Base-by-base conservation (phyloP, 2,329 filamentous ascomycete genomes). In the Diaporthe destruens region DNA sequence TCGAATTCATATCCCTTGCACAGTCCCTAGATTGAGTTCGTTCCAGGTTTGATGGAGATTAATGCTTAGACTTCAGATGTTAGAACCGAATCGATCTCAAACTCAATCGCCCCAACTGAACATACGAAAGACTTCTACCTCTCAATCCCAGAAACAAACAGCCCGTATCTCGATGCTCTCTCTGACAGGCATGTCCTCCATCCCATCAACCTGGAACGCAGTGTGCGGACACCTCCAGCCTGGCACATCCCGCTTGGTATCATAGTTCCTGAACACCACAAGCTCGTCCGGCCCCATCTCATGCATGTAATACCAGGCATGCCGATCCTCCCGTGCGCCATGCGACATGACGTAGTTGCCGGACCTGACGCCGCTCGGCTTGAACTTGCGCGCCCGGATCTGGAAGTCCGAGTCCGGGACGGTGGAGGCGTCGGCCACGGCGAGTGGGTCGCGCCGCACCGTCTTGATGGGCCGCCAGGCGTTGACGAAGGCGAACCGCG, bases 251-350 rank as follows among this genome's bases (percentile, higher is more conserved):
- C 47, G 53, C 86, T 84, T 29, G 18, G 74, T 87, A 78, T 91
- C 90, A 77, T 87, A 91, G 76, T 88, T 90, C 79, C 91, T 91
- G 80, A 91, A 89, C 55, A 91, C 76, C 3, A 88, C 82, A 4
- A 88, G 86, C 80, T 91, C 84, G 4, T 86, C 82, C 0, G 88
- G 87, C 0, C 81, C 83, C 77, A 90, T 85, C 1, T 82, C 83
- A 61, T 82, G 83, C 73, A 87, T 83, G 78, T 88, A 90, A 77
- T 85, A 87, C 88, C 88, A 90, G 14, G 12, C 23, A 44, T 73
- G 71, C 61, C 36, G 49, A 29, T 65, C 66, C 32, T 53, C 47
- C n/a, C 7, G 11, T 6, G 3, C 36, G 16, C 47, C 36, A n/a
- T 66, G 23, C 16, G 47, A 66, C 49, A 66, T 32, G 44, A 57